phyloP scores from a whole-genome alignment of 345 rosid species.

The Gossypium thurberi region DNA sequence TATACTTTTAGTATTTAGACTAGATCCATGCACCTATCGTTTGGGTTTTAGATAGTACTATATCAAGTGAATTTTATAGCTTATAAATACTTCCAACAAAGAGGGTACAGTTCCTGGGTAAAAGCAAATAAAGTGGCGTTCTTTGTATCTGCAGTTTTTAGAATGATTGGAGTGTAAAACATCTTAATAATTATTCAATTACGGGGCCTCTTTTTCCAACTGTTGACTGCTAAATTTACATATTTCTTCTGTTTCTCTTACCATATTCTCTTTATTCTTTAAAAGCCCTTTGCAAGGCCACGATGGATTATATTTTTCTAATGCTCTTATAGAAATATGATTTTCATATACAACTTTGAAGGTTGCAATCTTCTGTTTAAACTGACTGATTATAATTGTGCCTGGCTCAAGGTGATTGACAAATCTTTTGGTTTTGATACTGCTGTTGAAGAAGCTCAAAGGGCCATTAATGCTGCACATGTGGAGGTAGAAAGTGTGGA shows the following conservation, averaged over 20 bases:
- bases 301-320: background rate
- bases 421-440: slow-evolving; percentile 97
- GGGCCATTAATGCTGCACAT: slow-evolving; percentile 95
- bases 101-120: background rate
- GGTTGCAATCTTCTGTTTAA: background rate
- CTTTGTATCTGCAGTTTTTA: background rate
- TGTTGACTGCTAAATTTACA: background rate
- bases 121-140: background rate
- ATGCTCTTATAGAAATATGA: background rate
- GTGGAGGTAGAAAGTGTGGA: slow-evolving; percentile 95
- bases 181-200: background rate
- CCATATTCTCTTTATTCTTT: background rate
- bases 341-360: background rate
- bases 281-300: background rate
- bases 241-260: background rate
- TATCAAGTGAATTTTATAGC: background rate
- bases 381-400: background rate
- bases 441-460: slow-evolving; percentile 95
- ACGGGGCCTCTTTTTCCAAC: background rate
- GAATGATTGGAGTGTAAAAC: background rate
- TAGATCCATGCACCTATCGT: background rate
- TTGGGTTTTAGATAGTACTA: background rate
- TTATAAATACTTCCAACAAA: background rate
- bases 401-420: slow-evolving; percentile 64
- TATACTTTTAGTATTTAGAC: background rate